These are phyloP conservation scores for Salmacisia buchloeana DNA, from an alignment of 1,284 basidiomycete genomes.

Conservation along the genomic window DNA sequence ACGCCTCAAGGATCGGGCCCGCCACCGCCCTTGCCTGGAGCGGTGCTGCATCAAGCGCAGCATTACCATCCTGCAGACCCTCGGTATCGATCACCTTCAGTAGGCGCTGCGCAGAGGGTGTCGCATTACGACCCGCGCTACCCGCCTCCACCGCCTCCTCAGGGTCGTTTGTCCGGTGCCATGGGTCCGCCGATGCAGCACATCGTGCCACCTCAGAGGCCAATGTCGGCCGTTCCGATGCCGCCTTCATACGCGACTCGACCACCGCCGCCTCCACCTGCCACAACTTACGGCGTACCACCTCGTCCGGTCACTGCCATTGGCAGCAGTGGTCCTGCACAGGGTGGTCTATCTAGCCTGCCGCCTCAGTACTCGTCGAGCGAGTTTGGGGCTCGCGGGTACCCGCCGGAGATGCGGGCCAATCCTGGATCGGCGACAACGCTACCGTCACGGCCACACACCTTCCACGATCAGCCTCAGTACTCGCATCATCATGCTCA, in stretches of 20 bases:
- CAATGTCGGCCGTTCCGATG: conserved; percentile 3
- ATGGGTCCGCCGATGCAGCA: too few relatives aligned
- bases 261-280: conserved; percentile 2
- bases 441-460: conserved; percentile 29
- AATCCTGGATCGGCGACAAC: conserved; percentile 13
- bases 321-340: background rate
- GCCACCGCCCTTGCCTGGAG: too few relatives aligned
- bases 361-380: conserved; percentile 5
- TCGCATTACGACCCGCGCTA: conserved; percentile 9
- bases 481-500: conserved; percentile 21
- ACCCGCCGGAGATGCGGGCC: background rate
- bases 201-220: background rate
- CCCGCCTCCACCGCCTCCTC: conserved; percentile 11
- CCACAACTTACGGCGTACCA: background rate
- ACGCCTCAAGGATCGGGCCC: background rate
- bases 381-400: conserved; percentile 14
- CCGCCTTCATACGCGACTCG: background rate
- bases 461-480: conserved; percentile 27
- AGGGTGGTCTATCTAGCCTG: too few relatives aligned
- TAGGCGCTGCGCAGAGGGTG: background rate
- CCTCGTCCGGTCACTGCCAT: background rate
- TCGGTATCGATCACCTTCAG: background rate
- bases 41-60: too few relatives aligned
- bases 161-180: background rate
- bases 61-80: background rate